Evolutionary conservation across 73 alveolate species (phyloP).

Genomic region (Paramecium bursaria): DNA sequence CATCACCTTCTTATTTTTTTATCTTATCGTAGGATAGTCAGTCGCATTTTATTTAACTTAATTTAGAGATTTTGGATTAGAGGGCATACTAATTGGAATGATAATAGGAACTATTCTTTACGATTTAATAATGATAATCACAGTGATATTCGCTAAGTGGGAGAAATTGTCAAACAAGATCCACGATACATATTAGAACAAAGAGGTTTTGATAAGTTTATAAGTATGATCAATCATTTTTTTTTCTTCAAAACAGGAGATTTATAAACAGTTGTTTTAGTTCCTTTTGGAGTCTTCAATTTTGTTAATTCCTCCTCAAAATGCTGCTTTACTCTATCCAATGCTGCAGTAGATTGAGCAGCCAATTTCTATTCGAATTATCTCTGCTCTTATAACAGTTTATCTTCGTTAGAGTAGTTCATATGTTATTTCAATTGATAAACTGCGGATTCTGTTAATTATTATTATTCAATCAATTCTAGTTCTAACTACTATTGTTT

Average conservation of each 20-base stretch:
- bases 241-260: neutral
- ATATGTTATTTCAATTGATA: too few relatives aligned
- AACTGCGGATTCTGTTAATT: neutral
- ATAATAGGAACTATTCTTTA: conserved; percentile 7
- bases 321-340: neutral
- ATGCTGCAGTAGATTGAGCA: neutral
- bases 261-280: too few relatives aligned
- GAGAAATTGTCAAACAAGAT: neutral
- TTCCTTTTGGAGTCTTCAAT: neutral
- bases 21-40: conserved; percentile 2
- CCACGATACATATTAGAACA: neutral
- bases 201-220: neutral
- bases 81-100: conserved; percentile 1
- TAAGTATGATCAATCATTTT: neutral
- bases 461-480: neutral
- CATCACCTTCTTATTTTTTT: neutral
- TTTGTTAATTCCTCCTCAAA: neutral
- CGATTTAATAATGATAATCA: neutral
- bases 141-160: neutral
- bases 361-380: neutral
- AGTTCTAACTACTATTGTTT: neutral
- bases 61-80: neutral
- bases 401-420: neutral
- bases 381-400: neutral
- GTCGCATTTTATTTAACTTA: neutral